Percentiles rank a stretch among this genome's conserved stretches.
phyloP scores from a whole-genome alignment of 139 green algal genomes.

The Ettlia oleoabundans region DNA sequence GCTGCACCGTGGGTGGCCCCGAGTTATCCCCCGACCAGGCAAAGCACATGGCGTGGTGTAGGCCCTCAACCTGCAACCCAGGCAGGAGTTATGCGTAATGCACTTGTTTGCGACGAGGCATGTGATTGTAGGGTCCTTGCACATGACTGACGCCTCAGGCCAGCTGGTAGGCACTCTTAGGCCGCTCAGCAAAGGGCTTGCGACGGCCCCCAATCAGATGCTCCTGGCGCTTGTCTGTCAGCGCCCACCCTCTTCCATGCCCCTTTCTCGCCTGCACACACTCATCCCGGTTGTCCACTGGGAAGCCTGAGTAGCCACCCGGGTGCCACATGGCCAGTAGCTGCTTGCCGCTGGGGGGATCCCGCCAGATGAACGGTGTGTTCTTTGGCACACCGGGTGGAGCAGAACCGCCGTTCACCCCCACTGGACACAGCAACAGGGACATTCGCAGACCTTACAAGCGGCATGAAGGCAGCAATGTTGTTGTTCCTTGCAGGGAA shows the following conservation, averaged over 20 bases:
- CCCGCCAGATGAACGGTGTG: slow-evolving; percentile 52
- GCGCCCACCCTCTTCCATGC: too few species aligned
- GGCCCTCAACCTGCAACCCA: slow-evolving; percentile 16
- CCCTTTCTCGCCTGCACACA: slow-evolving; percentile 34
- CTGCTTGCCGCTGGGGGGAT: slow-evolving; percentile 36
- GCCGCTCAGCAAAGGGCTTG: too few species aligned
- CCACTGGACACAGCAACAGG: slow-evolving; percentile 10
- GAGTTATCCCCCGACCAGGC: slow-evolving; percentile 57
- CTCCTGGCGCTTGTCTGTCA: too few species aligned
- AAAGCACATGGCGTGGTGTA: slow-evolving; percentile 51
- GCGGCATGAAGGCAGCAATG: too few species aligned
- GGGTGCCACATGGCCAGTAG: slow-evolving; percentile 54
- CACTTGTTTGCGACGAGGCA: too few species aligned
- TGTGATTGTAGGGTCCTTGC: too few species aligned
- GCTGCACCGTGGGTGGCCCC: slow-evolving; percentile 38
- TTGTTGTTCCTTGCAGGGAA: too few species aligned
- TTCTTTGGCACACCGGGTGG: slow-evolving; percentile 54
- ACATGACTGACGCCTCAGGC: too few species aligned
- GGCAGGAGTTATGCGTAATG: too few species aligned
- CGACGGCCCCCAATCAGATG: not conserved
- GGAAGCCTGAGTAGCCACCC: slow-evolving; percentile 47
- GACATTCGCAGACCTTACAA: too few species aligned
- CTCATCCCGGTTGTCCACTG: slow-evolving; percentile 39
- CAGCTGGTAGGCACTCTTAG: too few species aligned
- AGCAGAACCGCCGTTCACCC: slow-evolving; percentile 50